Percentiles rank a stretch among this genome's conserved stretches.
Conservation (phyloP, 192 early-diverging fungal genomes). For the Rhizophagus clarus region DNA sequence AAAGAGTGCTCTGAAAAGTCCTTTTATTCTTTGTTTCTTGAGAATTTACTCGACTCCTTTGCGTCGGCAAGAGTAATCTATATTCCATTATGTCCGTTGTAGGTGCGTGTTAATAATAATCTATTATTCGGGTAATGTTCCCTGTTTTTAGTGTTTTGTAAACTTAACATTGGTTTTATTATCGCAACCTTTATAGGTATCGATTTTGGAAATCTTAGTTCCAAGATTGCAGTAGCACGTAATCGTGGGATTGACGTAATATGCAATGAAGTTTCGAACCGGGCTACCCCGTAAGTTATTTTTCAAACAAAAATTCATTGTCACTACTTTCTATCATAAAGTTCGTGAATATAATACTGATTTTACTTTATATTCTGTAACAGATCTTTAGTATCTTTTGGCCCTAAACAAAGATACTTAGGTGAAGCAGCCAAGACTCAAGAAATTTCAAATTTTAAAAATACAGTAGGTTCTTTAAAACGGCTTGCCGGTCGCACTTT, state of each 20-base stretch:
- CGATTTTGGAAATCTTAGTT: constrained; percentile 96
- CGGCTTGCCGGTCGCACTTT: constrained; percentile 87
- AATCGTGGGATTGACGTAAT: constrained; percentile 99
- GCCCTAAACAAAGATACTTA: constrained; percentile 91
- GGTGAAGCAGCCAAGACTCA: constrained; percentile 94
- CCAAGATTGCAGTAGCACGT: constrained; percentile 94
- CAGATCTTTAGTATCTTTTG: constrained; percentile 91
- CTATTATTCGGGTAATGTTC: background rate
- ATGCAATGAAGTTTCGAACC: constrained; percentile 94
- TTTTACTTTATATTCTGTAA: background rate
- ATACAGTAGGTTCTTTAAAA: constrained; percentile 89
- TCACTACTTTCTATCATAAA: background rate
- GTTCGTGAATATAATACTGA: background rate
- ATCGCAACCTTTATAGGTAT: constrained; percentile 66
- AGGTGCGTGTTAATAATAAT: background rate
- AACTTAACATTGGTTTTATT: background rate
- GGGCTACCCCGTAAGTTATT: constrained; percentile 85
- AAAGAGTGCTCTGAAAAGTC: background rate
- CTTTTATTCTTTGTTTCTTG: background rate
- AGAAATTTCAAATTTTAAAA: constrained; percentile 97
- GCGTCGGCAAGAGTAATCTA: background rate
- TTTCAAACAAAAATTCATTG: too few species aligned
- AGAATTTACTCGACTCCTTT: background rate
- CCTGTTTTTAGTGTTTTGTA: background rate
- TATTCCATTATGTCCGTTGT: constrained; percentile 4